phyloP scores from a whole-genome alignment of 148 eudicot species.

The Rhododendron molle region DNA sequence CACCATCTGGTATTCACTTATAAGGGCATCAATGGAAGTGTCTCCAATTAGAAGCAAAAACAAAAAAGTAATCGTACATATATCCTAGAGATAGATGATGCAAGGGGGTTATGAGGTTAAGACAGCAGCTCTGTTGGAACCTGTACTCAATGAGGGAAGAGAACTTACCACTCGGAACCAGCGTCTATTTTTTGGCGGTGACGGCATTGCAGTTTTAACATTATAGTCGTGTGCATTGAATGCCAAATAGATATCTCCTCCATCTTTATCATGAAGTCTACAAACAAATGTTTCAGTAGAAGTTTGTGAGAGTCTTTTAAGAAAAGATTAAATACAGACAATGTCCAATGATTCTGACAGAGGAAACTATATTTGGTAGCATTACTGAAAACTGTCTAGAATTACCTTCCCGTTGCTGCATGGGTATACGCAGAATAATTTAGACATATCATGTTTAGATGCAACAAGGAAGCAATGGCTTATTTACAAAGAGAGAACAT shows the following conservation, averaged over 20 bases:
- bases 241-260: constrained; percentile 71
- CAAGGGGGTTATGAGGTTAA: background rate
- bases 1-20: background rate
- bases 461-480: background rate
- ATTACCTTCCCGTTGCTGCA: background rate
- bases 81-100: background rate
- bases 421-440: background rate
- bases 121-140: background rate
- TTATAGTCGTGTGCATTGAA: constrained; percentile 87
- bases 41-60: background rate
- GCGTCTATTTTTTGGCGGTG: constrained; percentile 58
- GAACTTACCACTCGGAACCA: constrained; percentile 96
- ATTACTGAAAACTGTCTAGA: background rate
- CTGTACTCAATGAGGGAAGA: background rate
- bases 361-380: background rate
- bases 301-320: background rate
- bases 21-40: background rate
- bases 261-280: constrained; percentile 68
- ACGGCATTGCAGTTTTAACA: constrained; percentile 61
- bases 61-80: background rate
- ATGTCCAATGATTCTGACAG: background rate
- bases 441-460: background rate
- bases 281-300: constrained; percentile 10
- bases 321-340: background rate
- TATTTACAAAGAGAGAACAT: background rate